Base-by-base conservation (phyloP, 1,284 basidiomycete species). In the Tilletia caries region DNA sequence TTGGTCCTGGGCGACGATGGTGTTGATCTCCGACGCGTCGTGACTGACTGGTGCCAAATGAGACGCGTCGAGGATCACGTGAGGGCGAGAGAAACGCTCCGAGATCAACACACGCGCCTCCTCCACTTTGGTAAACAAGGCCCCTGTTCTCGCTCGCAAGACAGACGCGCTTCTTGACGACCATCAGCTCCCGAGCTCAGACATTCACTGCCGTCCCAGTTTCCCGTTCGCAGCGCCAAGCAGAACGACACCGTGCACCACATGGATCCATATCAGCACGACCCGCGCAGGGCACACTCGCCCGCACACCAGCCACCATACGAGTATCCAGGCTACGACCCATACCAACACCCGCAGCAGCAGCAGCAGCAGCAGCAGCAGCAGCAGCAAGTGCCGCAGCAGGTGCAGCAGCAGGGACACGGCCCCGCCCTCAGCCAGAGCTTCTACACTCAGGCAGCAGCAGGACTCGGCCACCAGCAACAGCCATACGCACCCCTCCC, bases 401-500 rank as follows among this genome's bases (percentile, higher is more conserved):
- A 50, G 25, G 20, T 50, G 18, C 46, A 50, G 18, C 46, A 18
- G 25, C 25, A 71, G 32, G 72, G 76, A 32, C 73, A 75, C 37
- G 70, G 15, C 5, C 75, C 73, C 0, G 75, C 75, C 29, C 71
- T 80, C 41, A 75, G 73, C 70, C 71, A 76, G 50, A 78, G 76
- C 72, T 80, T 80, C 67, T 80, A 79, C 67, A 52, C 65, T 37
- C 75, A 80, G 66, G 77, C 79, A 3, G 79, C 79, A 0, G 67
- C 69, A n/a, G 79, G 76, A 1, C 71, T 78, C 25, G 68, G 58
- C 37, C 48, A 50, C 48, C 10, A 1, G 12, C 48, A 1, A 1
- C 58, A 32, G 34, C 46, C 46, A 2, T 32, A 68, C 20, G 48
- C 48, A 8, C 48, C 46, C 43, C 44, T 67, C 41, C 66, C 8